phyloP scores from a whole-genome alignment of 2,329 filamentous ascomycete genomes.

The Tolypocladium tropicale region DNA sequence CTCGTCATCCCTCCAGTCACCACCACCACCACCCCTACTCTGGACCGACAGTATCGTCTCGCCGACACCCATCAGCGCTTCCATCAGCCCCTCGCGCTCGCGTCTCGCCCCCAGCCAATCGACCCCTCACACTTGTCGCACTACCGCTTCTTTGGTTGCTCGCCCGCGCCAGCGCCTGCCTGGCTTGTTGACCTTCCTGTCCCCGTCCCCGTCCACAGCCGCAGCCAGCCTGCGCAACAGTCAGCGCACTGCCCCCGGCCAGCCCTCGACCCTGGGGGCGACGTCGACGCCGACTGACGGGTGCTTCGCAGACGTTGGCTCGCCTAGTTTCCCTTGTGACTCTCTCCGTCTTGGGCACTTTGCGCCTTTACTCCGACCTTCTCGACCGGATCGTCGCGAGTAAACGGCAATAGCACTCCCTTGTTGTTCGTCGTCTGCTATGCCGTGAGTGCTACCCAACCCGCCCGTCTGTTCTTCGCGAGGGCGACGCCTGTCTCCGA shows the following conservation, averaged over 20 bases:
- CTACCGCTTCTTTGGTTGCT: conserved; percentile 1
- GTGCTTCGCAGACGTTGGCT: not conserved
- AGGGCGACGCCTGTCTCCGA: not conserved
- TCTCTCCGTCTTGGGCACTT: conserved; percentile 6
- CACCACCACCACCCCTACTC: not conserved
- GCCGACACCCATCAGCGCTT: not conserved
- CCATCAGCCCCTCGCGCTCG: conserved; percentile 4
- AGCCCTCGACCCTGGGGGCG: not conserved
- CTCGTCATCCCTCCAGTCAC: not conserved
- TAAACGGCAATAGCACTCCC: conserved; percentile 23
- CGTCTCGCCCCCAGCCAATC: conserved; percentile 5
- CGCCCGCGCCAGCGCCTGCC: not conserved
- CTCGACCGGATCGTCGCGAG: conserved; percentile 35
- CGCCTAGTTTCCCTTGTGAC: conserved; percentile 1
- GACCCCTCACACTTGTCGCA: conserved; percentile 8
- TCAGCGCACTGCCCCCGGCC: not conserved
- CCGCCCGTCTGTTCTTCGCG: conserved; percentile 7
- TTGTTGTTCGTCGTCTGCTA: conserved; percentile 25
- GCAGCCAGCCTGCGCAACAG: conserved; percentile 1
- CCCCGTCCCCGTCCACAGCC: not conserved
- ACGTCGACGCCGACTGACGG: not conserved
- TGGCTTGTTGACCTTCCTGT: not conserved
- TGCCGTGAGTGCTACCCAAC: conserved; percentile 30
- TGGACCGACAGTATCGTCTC: not conserved
- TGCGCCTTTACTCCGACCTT: conserved; percentile 34